Evolutionary conservation across 2,329 filamentous ascomycete species (phyloP), one percentile per base, ranked within the genome.

Genomic region (Hymenoscyphus occultus): DNA sequence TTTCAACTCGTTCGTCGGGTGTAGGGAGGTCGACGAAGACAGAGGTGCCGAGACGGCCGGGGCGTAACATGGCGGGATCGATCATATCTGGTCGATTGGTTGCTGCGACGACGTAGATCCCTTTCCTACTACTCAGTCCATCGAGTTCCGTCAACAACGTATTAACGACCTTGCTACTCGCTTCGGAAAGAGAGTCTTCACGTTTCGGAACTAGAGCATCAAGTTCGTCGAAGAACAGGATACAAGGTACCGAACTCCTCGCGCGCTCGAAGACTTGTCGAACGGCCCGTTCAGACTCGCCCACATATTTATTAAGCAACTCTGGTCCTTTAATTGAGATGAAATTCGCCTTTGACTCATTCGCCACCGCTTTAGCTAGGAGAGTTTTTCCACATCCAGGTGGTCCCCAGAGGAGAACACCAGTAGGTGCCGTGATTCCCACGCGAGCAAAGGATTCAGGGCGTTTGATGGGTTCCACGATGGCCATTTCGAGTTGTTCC

Each of bases 291-390:
- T 99, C 95, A 6, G 92, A 96, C 78, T 99, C 95, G 70, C 95
- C 95, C 10, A 99, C 93, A 76, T 94, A 99, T 78, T 98, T 99
- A 82, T 98, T 98, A 57, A 99, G 84, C 10, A 99, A 82, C 76
- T 99, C 95, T 0, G 95, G 95, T 0, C 95, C 95, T 78, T 97
- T 97, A 78, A 99, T 92, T 61, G 92, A 93, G 78, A 99, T 99
- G 81, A 99, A 99, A 78, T 97, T 98, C 59, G 95, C 95, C 76
- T 94, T 92, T 7, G 91, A 93, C 76, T 97, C 93, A 76, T 96
- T 96, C 63, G 95, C 95, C 4, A 97, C 93, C 3, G 95, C 95
- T 79, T 98, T 97, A 19, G 95, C 95, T 1, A 99, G 87, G 1
- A 99, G 84, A 0, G 95, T 99, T 77, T 99, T 99, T 72, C 95